phyloP scores from a whole-genome alignment of 2,329 filamentous ascomycete genomes.

The Hansfordia pulvinata region DNA sequence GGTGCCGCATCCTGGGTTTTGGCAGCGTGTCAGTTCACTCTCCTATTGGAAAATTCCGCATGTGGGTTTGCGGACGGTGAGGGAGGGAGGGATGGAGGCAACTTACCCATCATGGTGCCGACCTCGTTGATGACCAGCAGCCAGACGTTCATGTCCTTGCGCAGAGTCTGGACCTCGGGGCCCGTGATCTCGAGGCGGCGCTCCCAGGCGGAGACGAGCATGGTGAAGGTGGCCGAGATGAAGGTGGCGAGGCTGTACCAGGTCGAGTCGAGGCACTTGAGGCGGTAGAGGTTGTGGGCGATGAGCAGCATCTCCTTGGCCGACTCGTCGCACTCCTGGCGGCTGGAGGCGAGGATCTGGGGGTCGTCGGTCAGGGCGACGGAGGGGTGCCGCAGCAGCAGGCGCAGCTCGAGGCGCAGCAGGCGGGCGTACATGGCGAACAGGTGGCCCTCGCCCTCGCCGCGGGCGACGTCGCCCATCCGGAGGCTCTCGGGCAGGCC shows the following conservation, averaged over 20 bases:
- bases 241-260: conserved; percentile 66
- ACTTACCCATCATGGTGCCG: conserved; percentile 51
- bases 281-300: conserved; percentile 42
- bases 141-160: conserved; percentile 57
- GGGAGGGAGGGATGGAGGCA: not conserved
- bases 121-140: conserved; percentile 54
- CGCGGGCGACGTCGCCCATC: conserved; percentile 24
- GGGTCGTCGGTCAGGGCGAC: conserved; percentile 40
- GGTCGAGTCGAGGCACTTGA: conserved; percentile 61
- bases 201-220: conserved; percentile 56
- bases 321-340: conserved; percentile 51
- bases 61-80: conserved; percentile 5
- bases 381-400: conserved; percentile 49
- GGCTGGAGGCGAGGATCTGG: conserved; percentile 44
- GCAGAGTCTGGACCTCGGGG: conserved; percentile 44
- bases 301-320: conserved; percentile 49
- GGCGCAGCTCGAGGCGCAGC: conserved; percentile 41
- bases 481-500: conserved; percentile 48
- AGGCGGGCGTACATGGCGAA: conserved; percentile 40
- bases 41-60: not conserved
- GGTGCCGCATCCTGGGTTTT: conserved; percentile 26
- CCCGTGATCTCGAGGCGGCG: conserved; percentile 45
- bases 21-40: conserved; percentile 1
- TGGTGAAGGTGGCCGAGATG: conserved; percentile 59
- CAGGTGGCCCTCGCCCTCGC: conserved; percentile 28